Base-by-base conservation (phyloP, 108 stramenopile species). In the Pseudonitzschia pungens region DNA sequence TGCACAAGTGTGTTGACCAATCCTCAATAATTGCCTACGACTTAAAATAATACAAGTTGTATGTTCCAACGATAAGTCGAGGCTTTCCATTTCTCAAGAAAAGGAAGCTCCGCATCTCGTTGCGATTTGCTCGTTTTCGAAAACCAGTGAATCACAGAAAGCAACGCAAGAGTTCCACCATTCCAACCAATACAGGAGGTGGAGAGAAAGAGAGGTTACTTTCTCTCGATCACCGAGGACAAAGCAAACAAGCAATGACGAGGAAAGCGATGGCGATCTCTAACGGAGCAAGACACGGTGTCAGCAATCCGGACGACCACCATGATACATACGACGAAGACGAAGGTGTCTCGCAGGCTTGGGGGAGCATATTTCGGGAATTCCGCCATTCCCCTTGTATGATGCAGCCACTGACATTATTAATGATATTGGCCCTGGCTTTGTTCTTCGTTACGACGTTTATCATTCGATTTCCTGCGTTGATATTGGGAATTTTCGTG, bases 361-460 rank as follows among this genome's bases (percentile, higher is more conserved):
- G 71, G 58, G 77, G 77, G 15, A 55, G 40, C 26, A 11, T 66
- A 24, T 60, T 80, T 40, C 89, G 90, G 18, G 89, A 88, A 78
- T 81, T 69, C 62, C 87, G 93, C 21, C 93, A 94, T 70, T 84
- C 70, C 60, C 77, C 79, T 29, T 89, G 90, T 66, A 22, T 94
- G 43, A 94, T 94, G 93, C 65, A 71, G 31, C 88, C 89, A 6
- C 21, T 87, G 11, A 81, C 93, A 1, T 44, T 78, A 3, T 14
- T 84, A 12, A 78, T 90, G 65, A 52, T 92, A 26, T 18, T 90
- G 2, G 28, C 77, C 4, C 59, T 91, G 1, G 59, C 77, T 3
- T 16, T 87, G 0, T 82, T 89, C 22, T 78, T 85, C 43, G 50
- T 87, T 0, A 28, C 84, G 0, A 75, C 78, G 0, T 57, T 87